Percentiles rank a stretch among this genome's conserved stretches.
phyloP scores from a whole-genome alignment of 345 rosid genomes.

The Melaleuca alternifolia region DNA sequence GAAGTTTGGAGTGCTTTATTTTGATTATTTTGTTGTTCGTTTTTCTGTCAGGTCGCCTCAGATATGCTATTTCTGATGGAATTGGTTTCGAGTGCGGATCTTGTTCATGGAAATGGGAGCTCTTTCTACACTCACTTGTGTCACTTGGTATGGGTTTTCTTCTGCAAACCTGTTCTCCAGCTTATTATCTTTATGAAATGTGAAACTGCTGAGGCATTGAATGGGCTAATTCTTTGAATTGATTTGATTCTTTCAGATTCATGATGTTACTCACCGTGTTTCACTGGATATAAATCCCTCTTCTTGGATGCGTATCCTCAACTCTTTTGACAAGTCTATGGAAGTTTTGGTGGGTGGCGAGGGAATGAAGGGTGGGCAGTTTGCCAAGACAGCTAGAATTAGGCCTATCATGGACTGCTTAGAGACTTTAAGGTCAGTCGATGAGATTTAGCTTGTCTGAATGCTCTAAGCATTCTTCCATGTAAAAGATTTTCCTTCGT shows the following conservation, averaged over 20 bases:
- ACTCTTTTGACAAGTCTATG: slow-evolving; percentile 36
- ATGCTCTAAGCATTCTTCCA: background rate
- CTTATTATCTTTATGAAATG: background rate
- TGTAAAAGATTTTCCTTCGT: background rate
- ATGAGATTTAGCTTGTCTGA: background rate
- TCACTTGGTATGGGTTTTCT: slow-evolving; percentile 40
- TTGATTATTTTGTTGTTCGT: background rate
- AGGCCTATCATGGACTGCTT: slow-evolving; percentile 50
- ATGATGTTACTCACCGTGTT: slow-evolving; percentile 41
- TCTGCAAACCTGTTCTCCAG: background rate
- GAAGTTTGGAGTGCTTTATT: background rate
- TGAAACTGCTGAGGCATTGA: background rate
- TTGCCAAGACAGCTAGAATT: slow-evolving; percentile 23
- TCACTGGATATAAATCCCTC: slow-evolving; percentile 41
- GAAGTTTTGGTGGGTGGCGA: slow-evolving; percentile 36
- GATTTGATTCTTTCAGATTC: slow-evolving; percentile 28
- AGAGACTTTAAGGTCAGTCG: slow-evolving; percentile 57
- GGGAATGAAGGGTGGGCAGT: slow-evolving; percentile 9
- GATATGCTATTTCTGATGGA: slow-evolving; percentile 70
- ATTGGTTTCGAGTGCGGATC: slow-evolving; percentile 36
- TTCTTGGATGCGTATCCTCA: slow-evolving; percentile 44
- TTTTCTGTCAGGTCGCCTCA: slow-evolving; percentile 32
- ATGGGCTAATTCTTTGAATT: background rate
- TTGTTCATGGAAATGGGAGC: slow-evolving; percentile 11
- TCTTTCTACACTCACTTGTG: slow-evolving; percentile 29